Percentiles rank a stretch among this genome's conserved stretches.
Evolutionary conservation across 2,329 filamentous ascomycete genomes (phyloP).

Genomic region (Pseudocercospora pini-densiflorae): DNA sequence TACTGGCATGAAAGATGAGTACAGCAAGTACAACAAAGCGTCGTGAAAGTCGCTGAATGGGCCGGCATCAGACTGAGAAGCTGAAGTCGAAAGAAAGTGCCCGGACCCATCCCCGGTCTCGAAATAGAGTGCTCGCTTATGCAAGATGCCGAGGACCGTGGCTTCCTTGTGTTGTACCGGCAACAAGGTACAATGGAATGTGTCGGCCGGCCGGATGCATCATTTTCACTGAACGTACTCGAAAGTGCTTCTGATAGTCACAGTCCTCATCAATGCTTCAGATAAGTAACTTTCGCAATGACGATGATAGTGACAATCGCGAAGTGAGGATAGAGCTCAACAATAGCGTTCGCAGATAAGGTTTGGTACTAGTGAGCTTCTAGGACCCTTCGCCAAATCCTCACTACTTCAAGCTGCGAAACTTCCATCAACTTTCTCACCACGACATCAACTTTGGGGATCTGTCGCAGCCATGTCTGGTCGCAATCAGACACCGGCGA

Average conservation of each 20-base stretch:
- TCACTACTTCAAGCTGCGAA: not conserved
- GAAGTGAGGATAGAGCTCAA: not conserved
- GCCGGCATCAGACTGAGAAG: not conserved
- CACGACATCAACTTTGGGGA: not conserved
- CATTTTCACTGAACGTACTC: not conserved
- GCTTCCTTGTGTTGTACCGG: not conserved
- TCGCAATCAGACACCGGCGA: slow-evolving; percentile 6
- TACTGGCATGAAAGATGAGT: not conserved
- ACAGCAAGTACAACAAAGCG: not conserved
- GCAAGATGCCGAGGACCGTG: slow-evolving; percentile 5
- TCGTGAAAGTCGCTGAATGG: not conserved
- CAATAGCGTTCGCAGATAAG: not conserved
- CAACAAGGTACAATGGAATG: slow-evolving; percentile 10
- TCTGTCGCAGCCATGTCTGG: slow-evolving; percentile 1
- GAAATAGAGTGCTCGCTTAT: slow-evolving; percentile 3
- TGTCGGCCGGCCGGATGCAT: not conserved
- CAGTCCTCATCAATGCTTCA: not conserved
- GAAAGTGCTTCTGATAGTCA: not conserved
- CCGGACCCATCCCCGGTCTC: not conserved
- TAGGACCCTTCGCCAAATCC: not conserved
- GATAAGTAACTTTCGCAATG: not conserved
- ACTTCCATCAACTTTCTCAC: not conserved
- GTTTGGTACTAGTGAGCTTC: not conserved
- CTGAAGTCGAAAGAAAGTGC: slow-evolving; percentile 2
- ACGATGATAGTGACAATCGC: not conserved